Base-by-base conservation (phyloP, 2,329 filamentous ascomycete genomes). In the Metarhizium sp. region DNA sequence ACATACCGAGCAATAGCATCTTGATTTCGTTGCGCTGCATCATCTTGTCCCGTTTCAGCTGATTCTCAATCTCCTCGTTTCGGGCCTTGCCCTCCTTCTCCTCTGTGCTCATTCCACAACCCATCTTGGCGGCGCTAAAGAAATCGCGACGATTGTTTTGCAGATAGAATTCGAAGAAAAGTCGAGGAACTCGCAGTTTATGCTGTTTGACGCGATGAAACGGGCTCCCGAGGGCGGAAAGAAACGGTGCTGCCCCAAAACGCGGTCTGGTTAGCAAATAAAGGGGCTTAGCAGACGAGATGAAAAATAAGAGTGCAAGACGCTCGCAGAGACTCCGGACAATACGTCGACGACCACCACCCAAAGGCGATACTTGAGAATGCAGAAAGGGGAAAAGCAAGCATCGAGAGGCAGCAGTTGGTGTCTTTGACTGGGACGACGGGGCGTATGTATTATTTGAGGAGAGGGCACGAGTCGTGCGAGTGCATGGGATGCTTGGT, bases 81-180 rank as follows among this genome's bases (percentile, higher is more conserved):
- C 94, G 87, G 80, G 91, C 90, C 89, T 96, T 97, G 78, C 94
- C 92, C 91, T 97, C 94, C 87, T 96, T 96, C 79, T 97, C 94
- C 80, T 97, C 94, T 71, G 94, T 96, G 75, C 92, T 97, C 90
- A 96, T 95, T 77, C 92, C 92, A 75, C 94, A 99, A 85, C 94
- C 94, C 94, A 99, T 99, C 68, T 80, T 91, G 87, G 72, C 78
- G 75, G 73, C 65, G 58, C 11, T 38, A 16, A 10, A 42, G 7
- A 11, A 6, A 14, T 32, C 29, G 8, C 29, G 25, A 42, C 30
- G 29, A 34, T 42, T 11, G 36, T 36, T 25, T 4, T 46, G n/a
- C 13, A 47, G 47, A 53, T 10, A 48, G 7, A 32, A 40, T 56
- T 51, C 11, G 38, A 6, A 25, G 1, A 30, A 20, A 29, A 42